phyloP scores from a whole-genome alignment of 2,329 filamentous ascomycete species.

The Whalleya microplaca region DNA sequence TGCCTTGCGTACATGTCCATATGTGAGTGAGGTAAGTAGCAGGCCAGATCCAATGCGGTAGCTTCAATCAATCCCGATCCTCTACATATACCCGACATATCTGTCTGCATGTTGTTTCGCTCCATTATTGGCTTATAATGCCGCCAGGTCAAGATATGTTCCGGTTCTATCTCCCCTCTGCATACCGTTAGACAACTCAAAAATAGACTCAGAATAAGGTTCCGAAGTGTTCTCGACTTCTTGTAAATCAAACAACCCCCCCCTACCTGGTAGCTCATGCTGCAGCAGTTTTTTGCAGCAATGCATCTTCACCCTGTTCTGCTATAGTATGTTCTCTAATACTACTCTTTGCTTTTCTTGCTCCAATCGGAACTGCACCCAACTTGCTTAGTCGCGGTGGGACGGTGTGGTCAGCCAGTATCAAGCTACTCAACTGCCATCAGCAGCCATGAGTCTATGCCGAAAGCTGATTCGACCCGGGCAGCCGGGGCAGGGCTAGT shows the following conservation, averaged over 20 bases:
- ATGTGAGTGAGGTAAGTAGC: neutral
- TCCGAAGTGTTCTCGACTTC: neutral
- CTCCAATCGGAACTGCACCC: neutral
- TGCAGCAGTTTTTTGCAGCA: neutral
- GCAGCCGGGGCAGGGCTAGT: conserved; percentile 19
- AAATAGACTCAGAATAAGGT: neutral
- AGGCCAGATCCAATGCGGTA: neutral
- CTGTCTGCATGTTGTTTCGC: neutral
- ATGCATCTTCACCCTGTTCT: neutral
- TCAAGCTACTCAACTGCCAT: conserved; percentile 14
- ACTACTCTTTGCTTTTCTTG: neutral
- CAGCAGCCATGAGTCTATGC: conserved; percentile 11
- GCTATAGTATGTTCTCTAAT: neutral
- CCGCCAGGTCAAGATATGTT: neutral
- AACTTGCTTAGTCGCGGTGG: neutral
- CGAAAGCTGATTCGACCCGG: conserved; percentile 25
- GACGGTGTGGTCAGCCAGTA: conserved; percentile 12
- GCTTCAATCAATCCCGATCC: neutral
- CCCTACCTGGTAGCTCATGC: neutral
- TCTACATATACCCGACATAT: too few relatives aligned
- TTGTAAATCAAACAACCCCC: neutral
- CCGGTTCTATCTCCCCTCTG: neutral
- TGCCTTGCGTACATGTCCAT: neutral
- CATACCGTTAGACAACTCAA: neutral
- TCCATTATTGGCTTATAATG: neutral